Percentiles rank a stretch among this genome's conserved stretches.
phyloP scores from a whole-genome alignment of 192 early-diverging fungal species.

The Geosiphon pyriformis region DNA sequence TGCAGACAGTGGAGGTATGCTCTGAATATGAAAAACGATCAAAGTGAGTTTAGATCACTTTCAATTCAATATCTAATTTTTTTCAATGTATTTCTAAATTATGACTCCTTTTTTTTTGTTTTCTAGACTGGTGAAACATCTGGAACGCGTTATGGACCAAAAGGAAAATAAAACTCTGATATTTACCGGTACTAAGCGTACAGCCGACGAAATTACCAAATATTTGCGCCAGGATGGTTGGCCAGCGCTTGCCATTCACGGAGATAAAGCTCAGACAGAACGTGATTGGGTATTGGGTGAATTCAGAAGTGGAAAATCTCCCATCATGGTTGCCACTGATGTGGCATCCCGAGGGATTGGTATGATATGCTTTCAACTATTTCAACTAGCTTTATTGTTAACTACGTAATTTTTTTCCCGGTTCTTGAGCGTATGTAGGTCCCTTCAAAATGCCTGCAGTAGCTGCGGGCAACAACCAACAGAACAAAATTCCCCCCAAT shows the following conservation, averaged over 20 bases:
- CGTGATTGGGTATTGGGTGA: slow-evolving; percentile 94
- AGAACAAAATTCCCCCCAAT: slow-evolving; percentile 16
- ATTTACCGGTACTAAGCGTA: slow-evolving; percentile 93
- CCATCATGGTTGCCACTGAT: slow-evolving; percentile 98
- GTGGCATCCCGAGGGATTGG: slow-evolving; percentile 94
- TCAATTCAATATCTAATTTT: background rate
- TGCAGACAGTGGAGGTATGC: slow-evolving; percentile 88
- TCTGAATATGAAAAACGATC: slow-evolving; percentile 79
- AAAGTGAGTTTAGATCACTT: slow-evolving; percentile 41
- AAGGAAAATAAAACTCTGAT: slow-evolving; percentile 88
- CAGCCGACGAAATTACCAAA: slow-evolving; percentile 83
- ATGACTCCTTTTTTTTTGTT: background rate
- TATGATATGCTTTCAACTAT: slow-evolving; percentile 42
- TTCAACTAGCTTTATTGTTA: slow-evolving; percentile 2
- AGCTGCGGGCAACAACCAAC: slow-evolving; percentile 23
- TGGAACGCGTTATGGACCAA: slow-evolving; percentile 80
- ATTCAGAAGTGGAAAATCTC: slow-evolving; percentile 81
- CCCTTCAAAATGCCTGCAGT: slow-evolving; percentile 25
- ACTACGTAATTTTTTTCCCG: slow-evolving; percentile 9
- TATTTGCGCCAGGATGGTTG: slow-evolving; percentile 86
- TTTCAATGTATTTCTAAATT: background rate
- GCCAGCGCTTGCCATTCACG: slow-evolving; percentile 91
- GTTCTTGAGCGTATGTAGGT: slow-evolving; percentile 22
- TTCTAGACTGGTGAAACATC: slow-evolving; percentile 62
- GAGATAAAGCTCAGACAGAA: slow-evolving; percentile 93